Conservation (phyloP, 2,329 filamentous ascomycete genomes). For the Paraphoma chrysanthemicola region DNA sequence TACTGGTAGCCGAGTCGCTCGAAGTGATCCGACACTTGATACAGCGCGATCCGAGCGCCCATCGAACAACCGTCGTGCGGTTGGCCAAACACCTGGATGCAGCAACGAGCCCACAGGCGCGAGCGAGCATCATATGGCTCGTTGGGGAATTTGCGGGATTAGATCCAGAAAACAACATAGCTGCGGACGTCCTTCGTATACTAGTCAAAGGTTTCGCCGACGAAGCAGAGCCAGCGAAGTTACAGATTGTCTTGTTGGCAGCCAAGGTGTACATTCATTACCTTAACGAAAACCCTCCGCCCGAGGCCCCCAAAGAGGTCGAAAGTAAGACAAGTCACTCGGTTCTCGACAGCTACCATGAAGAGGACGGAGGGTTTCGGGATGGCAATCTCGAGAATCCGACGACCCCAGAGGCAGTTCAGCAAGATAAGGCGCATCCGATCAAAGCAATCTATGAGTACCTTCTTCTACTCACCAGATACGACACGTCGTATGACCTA, state of each 20-base stretch:
- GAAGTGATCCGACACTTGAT: slow-evolving; percentile 96
- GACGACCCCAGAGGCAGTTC: slow-evolving; percentile 15
- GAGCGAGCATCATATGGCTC: slow-evolving; percentile 96
- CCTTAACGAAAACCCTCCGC: slow-evolving; percentile 68
- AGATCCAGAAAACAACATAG: slow-evolving; percentile 84
- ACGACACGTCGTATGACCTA: slow-evolving; percentile 93
- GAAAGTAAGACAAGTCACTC: slow-evolving; percentile 29
- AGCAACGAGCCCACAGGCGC: slow-evolving; percentile 83
- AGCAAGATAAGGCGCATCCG: slow-evolving; percentile 64
- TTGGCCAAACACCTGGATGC: slow-evolving; percentile 91
- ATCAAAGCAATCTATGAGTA: slow-evolving; percentile 85
- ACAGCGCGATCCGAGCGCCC: slow-evolving; percentile 82
- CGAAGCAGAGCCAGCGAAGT: slow-evolving; percentile 84
- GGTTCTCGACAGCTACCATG: slow-evolving; percentile 36
- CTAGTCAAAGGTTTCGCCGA: slow-evolving; percentile 82
- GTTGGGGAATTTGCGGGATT: slow-evolving; percentile 91
- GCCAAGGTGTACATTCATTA: slow-evolving; percentile 97
- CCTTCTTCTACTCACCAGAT: slow-evolving; percentile 81
- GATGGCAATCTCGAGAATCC: slow-evolving; percentile 28
- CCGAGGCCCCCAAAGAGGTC: slow-evolving; percentile 43
- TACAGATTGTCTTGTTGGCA: slow-evolving; percentile 89
- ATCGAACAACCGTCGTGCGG: slow-evolving; percentile 84
- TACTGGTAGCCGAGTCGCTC: slow-evolving; percentile 87
- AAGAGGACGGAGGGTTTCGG: slow-evolving; percentile 47
- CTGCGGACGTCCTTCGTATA: slow-evolving; percentile 88